phyloP scores from a whole-genome alignment of 2,329 filamentous ascomycete genomes.

The Colletotrichum lentis region DNA sequence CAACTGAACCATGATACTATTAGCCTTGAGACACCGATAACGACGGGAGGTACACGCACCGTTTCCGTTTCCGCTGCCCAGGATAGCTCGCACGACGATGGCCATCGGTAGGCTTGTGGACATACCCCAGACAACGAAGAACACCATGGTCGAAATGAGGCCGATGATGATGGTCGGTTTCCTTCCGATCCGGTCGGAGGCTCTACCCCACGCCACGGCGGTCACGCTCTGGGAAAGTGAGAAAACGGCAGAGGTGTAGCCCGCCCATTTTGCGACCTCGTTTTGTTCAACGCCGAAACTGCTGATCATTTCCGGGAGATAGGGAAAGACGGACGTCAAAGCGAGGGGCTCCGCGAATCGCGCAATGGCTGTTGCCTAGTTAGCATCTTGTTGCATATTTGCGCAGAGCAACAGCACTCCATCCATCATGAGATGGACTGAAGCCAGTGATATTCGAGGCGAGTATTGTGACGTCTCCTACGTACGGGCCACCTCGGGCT shows the following conservation, averaged over 20 bases:
- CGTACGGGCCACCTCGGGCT: conserved; percentile 24
- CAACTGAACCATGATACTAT: conserved; percentile 59
- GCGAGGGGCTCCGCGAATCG: conserved; percentile 80
- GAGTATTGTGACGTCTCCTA: neutral
- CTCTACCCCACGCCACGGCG: conserved; percentile 77
- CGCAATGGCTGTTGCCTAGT: conserved; percentile 67
- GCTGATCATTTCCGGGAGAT: conserved; percentile 82
- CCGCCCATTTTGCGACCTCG: conserved; percentile 82
- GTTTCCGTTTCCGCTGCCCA: conserved; percentile 88
- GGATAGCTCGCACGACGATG: conserved; percentile 77
- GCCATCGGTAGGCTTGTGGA: conserved; percentile 82
- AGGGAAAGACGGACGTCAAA: conserved; percentile 75
- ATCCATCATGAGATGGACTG: neutral
- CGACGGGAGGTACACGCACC: conserved; percentile 51
- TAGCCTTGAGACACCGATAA: neutral
- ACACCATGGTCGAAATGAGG: conserved; percentile 79
- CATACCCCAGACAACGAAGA: conserved; percentile 84
- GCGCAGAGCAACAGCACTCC: neutral
- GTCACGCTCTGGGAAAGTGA: conserved; percentile 76
- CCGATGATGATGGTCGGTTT: conserved; percentile 83
- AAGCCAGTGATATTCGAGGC: neutral
- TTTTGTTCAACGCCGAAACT: conserved; percentile 76
- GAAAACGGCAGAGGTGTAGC: conserved; percentile 75
- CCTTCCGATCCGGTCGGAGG: conserved; percentile 80
- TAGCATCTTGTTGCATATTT: conserved; percentile 4